Evolutionary conservation across 257 asterid genomes (phyloP).

Genomic region (Linaria vulgaris): DNA sequence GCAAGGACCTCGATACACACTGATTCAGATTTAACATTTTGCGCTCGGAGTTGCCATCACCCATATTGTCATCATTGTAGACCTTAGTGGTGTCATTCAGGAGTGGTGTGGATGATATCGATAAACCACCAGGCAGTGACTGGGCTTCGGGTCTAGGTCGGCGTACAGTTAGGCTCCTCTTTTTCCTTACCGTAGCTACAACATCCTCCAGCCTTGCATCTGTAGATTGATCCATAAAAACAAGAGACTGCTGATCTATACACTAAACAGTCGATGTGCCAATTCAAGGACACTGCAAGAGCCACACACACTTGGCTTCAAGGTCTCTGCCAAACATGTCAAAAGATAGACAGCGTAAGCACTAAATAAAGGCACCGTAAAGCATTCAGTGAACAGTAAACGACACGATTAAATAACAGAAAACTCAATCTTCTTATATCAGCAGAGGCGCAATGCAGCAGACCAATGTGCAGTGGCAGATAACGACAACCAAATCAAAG

Average conservation of each 20-base stretch:
- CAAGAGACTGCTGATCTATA: slow-evolving; percentile 4
- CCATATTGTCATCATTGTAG: slow-evolving; percentile 70
- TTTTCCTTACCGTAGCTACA: slow-evolving; percentile 53
- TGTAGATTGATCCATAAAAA: slow-evolving; percentile 60
- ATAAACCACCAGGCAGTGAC: slow-evolving; percentile 38
- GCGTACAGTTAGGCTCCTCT: slow-evolving; percentile 73
- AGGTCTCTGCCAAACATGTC: not conserved
- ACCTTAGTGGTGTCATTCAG: slow-evolving; percentile 64
- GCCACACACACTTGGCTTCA: slow-evolving; percentile 22
- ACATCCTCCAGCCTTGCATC: slow-evolving; percentile 49
- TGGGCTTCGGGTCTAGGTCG: slow-evolving; percentile 72
- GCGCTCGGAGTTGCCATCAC: slow-evolving; percentile 56
- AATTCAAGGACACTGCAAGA: slow-evolving; percentile 14
- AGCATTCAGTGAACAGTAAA: no score
- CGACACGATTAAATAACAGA: no score
- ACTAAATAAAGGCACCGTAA: no score
- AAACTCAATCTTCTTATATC: no score
- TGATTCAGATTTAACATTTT: slow-evolving; percentile 77
- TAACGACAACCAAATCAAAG: no score
- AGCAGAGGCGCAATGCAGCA: no score
- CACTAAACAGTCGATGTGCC: slow-evolving; percentile 7
- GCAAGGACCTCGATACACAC: slow-evolving; percentile 69
- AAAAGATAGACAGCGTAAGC: no score
- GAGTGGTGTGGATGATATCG: slow-evolving; percentile 48
- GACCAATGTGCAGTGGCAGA: no score